Conservation (phyloP, 805 yeast genomes). For the Nakazawaea peltata region DNA sequence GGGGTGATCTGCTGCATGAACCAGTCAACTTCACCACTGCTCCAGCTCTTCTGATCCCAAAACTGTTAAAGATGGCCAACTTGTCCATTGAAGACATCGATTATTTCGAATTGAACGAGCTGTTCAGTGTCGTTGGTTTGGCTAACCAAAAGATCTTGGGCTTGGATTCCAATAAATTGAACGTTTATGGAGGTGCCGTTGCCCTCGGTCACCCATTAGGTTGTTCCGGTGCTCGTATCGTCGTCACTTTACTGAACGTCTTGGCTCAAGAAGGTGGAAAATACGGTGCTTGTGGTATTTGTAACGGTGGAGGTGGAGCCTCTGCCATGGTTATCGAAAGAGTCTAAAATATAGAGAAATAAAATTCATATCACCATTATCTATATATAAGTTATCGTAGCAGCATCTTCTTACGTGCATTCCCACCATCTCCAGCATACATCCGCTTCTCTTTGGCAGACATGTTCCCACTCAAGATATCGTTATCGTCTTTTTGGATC, state of each 20-base stretch:
- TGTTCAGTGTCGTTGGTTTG: constrained; percentile 92
- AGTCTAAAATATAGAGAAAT: no score
- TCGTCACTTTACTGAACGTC: constrained; percentile 78
- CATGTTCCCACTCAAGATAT: constrained; percentile 33
- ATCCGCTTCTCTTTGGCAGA: background rate
- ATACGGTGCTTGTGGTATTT: constrained; percentile 90
- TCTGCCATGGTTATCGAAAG: constrained; percentile 84
- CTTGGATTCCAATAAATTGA: constrained; percentile 60
- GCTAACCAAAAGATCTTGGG: constrained; percentile 73
- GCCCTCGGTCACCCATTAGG: constrained; percentile 95
- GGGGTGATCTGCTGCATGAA: constrained; percentile 98
- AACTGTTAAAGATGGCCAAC: constrained; percentile 86
- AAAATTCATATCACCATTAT: background rate
- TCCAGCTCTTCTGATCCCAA: constrained; percentile 91
- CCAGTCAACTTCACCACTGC: constrained; percentile 96
- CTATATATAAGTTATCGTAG: background rate
- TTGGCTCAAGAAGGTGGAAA: constrained; percentile 80
- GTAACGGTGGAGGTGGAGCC: constrained; percentile 99
- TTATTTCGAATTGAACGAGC: constrained; percentile 94
- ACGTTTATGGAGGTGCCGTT: constrained; percentile 93
- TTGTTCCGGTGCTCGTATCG: constrained; percentile 91
- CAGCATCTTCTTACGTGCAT: background rate
- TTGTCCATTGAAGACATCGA: constrained; percentile 62
- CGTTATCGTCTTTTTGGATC: constrained; percentile 81
- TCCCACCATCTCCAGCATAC: background rate